Percentiles rank a stretch among this genome's conserved stretches.
Evolutionary conservation across 805 yeast genomes (phyloP).

Genomic region (Tetrapisispora pingtungensis): DNA sequence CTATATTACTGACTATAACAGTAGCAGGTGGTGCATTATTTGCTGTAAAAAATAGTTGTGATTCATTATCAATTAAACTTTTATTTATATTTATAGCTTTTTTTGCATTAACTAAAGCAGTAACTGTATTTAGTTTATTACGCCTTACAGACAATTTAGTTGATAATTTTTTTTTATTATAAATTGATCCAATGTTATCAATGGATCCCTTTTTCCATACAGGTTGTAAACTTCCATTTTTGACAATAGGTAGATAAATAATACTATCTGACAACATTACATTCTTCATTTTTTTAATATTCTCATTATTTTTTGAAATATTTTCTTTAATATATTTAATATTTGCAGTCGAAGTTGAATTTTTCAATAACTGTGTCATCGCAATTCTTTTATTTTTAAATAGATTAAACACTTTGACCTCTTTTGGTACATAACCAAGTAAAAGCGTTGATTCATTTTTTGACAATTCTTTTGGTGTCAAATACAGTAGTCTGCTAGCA

Average conservation of each 20-base stretch:
- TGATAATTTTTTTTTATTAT: neutral
- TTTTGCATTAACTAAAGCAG: too few relatives aligned
- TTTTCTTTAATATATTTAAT: neutral
- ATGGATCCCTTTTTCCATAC: neutral
- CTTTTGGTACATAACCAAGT: slow-evolving; percentile 38
- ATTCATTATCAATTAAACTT: too few relatives aligned
- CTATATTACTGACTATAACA: too few relatives aligned
- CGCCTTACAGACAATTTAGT: neutral
- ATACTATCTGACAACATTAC: neutral
- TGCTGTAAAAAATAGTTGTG: too few relatives aligned
- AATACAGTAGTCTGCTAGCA: slow-evolving; percentile 47
- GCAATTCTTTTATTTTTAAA: slow-evolving; percentile 4
- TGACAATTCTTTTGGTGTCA: slow-evolving; percentile 39
- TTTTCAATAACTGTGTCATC: neutral
- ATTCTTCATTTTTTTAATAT: neutral
- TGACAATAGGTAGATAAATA: neutral
- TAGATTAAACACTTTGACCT: slow-evolving; percentile 34
- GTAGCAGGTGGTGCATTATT: too few relatives aligned
- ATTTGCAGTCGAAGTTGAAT: neutral
- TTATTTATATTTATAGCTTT: too few relatives aligned
- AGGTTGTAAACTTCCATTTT: neutral
- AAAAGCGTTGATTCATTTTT: slow-evolving; percentile 35
- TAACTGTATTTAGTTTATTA: too few relatives aligned
- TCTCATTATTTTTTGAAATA: neutral
- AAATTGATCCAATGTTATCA: neutral